These are phyloP conservation scores for Aspergillus pseudoterreus DNA, from an alignment of 2,329 filamentous ascomycete genomes.

Conservation along the genomic window DNA sequence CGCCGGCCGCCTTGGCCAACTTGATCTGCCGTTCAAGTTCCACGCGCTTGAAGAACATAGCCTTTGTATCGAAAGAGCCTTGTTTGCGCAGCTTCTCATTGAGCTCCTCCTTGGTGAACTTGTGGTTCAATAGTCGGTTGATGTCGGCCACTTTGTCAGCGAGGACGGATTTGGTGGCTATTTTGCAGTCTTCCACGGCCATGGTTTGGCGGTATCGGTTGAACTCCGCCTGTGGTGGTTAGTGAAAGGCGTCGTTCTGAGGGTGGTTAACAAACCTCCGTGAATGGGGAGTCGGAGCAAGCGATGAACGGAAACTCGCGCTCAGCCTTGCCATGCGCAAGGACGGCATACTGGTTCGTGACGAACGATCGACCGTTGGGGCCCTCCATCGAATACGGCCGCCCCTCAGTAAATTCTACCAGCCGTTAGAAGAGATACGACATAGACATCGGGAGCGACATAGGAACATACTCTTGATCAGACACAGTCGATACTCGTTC, in stretches of 20 bases:
- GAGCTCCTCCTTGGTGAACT: conserved; percentile 80
- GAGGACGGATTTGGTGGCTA: conserved; percentile 70
- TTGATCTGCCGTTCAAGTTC: conserved; percentile 63
- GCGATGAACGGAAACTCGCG: conserved; percentile 86
- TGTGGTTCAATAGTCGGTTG: conserved; percentile 70
- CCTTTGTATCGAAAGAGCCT: conserved; percentile 63
- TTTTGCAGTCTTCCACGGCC: conserved; percentile 64
- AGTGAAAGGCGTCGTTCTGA: background rate
- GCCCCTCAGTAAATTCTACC: conserved; percentile 70
- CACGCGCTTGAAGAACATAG: conserved; percentile 64
- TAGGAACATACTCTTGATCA: conserved; percentile 68
- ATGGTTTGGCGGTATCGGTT: conserved; percentile 75
- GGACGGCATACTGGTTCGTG: conserved; percentile 79
- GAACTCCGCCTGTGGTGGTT: conserved; percentile 62
- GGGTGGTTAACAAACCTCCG: conserved; percentile 58
- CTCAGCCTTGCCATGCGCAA: conserved; percentile 77
- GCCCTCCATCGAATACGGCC: conserved; percentile 76
- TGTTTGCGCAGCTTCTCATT: conserved; percentile 72
- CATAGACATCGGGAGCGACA: conserved; percentile 10
- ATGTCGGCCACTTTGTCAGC: conserved; percentile 74
- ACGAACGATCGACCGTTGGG: conserved; percentile 71
- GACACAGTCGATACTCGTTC: conserved; percentile 80
- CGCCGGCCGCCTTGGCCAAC: conserved; percentile 61
- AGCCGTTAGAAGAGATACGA: background rate
- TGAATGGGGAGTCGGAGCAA: conserved; percentile 80